These are phyloP conservation scores for Quercus ilex DNA, from an alignment of 306 rosid species.

Conservation along the genomic window DNA sequence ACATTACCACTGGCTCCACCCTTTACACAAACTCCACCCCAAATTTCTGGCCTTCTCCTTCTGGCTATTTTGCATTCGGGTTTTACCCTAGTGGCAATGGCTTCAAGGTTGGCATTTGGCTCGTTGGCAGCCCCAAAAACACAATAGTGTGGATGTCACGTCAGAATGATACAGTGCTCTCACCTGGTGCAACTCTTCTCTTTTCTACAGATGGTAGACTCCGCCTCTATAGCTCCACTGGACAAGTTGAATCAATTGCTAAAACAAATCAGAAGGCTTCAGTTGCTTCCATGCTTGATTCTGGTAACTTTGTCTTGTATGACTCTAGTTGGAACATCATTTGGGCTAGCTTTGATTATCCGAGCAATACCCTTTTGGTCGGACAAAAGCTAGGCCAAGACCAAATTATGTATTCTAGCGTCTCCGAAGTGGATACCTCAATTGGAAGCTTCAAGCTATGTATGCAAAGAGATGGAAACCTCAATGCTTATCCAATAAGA, in stretches of 20 bases:
- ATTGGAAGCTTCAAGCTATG: neutral
- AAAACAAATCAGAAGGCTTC: neutral
- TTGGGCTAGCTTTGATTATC: neutral
- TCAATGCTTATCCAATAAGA: neutral
- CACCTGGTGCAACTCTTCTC: neutral
- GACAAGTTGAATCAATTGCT: neutral
- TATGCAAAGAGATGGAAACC: neutral
- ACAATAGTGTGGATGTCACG: neutral
- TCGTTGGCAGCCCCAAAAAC: neutral
- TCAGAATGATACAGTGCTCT: neutral
- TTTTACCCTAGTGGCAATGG: neutral
- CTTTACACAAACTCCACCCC: neutral
- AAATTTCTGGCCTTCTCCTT: neutral
- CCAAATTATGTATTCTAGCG: neutral
- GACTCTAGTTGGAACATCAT: neutral
- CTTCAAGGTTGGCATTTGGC: neutral
- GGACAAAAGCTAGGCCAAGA: neutral
- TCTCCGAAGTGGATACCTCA: neutral
- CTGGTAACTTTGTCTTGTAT: neutral
- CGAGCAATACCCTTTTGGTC: neutral
- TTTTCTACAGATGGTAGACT: neutral
- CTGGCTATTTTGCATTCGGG: neutral
- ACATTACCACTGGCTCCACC: neutral
- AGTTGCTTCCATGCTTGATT: conserved; percentile 1
- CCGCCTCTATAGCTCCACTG: neutral